Conservation (phyloP, 805 yeast genomes). For the Candida arabinofermentans region DNA sequence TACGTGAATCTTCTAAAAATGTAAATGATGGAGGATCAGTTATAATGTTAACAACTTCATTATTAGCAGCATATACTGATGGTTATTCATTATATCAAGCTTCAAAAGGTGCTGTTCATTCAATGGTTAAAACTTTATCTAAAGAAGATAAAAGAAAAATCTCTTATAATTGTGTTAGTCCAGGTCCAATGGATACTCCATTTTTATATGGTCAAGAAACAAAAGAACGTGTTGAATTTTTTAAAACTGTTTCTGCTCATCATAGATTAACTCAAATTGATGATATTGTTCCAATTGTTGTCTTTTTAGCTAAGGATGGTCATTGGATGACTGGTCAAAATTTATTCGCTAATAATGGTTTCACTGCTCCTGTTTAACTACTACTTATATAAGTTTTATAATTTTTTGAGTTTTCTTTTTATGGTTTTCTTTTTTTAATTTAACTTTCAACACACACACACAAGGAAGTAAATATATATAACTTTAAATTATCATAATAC, state of each 20-base stretch:
- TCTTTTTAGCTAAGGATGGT: constrained; percentile 60
- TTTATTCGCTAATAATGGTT: constrained; percentile 60
- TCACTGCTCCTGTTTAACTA: constrained; percentile 50
- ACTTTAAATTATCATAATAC: too few species aligned
- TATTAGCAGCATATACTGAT: constrained; percentile 61
- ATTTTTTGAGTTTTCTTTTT: too few species aligned
- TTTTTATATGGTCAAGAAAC: constrained; percentile 61
- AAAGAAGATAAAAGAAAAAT: constrained; percentile 48
- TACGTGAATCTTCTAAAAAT: constrained; percentile 50
- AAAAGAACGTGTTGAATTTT: constrained; percentile 46
- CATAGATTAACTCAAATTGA: constrained; percentile 51
- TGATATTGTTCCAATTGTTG: constrained; percentile 62
- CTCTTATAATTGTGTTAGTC: constrained; percentile 54
- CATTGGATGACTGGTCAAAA: constrained; percentile 72
- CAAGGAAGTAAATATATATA: neutral
- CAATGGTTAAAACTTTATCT: constrained; percentile 49
- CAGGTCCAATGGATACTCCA: constrained; percentile 68
- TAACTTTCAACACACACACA: neutral
- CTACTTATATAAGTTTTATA: too few species aligned
- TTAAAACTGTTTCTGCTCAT: constrained; percentile 46
- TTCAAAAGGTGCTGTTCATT: constrained; percentile 53
- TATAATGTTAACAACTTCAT: constrained; percentile 56
- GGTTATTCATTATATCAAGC: constrained; percentile 53
- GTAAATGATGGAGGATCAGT: constrained; percentile 51
- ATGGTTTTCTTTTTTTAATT: neutral